A percentile compares a stretch with the other conserved stretches of the same genome.
Evolutionary conservation across 495 filamentous ascomycete species (phyloP).

Genomic region (Gamarada debralockiae): DNA sequence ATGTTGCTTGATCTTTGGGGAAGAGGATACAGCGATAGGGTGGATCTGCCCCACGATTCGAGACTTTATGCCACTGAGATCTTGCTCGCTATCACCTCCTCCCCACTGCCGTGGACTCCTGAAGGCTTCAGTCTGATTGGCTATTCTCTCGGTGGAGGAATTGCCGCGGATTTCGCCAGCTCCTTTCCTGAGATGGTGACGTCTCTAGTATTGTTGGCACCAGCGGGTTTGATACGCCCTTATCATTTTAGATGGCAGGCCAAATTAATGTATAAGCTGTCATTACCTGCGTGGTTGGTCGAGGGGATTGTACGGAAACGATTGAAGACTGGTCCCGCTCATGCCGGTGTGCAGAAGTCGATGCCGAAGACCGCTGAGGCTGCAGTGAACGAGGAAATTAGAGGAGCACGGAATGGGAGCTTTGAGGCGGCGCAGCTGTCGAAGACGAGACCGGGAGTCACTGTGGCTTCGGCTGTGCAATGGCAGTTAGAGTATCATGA

Average conservation of each 20-base stretch:
- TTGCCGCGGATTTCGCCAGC: conserved; percentile 68
- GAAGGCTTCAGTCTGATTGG: conserved; percentile 68
- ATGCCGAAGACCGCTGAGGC: neutral
- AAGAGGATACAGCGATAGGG: conserved; percentile 30
- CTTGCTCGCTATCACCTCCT: conserved; percentile 63
- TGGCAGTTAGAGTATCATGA: conserved; percentile 54
- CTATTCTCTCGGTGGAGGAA: conserved; percentile 81
- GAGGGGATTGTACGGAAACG: conserved; percentile 49
- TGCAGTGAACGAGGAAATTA: conserved; percentile 15
- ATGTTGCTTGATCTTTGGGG: conserved; percentile 50
- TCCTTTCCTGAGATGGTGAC: conserved; percentile 65
- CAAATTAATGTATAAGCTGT: conserved; percentile 56
- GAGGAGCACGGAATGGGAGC: conserved; percentile 3
- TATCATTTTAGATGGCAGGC: conserved; percentile 57
- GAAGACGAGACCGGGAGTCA: conserved; percentile 30
- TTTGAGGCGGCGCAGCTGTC: conserved; percentile 24
- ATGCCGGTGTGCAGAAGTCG: neutral
- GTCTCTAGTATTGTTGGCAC: conserved; percentile 69
- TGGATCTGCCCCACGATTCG: conserved; percentile 62
- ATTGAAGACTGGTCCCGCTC: conserved; percentile 31
- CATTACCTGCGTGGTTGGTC: conserved; percentile 56
- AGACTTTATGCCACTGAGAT: conserved; percentile 75
- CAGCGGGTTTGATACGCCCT: conserved; percentile 65
- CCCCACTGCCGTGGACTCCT: conserved; percentile 40
- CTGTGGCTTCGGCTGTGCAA: conserved; percentile 40